Percentiles rank a stretch among this genome's conserved stretches.
phyloP scores from a whole-genome alignment of 176 grass and related monocot genomes.

The Aechmea fasciata region DNA sequence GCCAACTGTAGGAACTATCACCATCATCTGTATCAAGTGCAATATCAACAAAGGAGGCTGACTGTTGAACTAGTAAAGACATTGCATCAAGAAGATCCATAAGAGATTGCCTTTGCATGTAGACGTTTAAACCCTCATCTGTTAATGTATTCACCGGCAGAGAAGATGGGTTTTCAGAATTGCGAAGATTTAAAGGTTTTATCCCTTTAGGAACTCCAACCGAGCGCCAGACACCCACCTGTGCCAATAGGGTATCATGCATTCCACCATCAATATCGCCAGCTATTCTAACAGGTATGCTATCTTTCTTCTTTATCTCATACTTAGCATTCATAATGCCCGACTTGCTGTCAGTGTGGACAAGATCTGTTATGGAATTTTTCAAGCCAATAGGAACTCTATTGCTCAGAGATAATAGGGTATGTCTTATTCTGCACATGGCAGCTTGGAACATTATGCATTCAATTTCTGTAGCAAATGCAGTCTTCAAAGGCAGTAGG shows the following conservation, averaged over 20 bases:
- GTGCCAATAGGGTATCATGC: constrained; percentile 47
- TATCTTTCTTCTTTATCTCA: constrained; percentile 76
- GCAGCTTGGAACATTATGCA: constrained; percentile 85
- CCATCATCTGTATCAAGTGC: constrained; percentile 82
- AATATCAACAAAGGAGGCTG: constrained; percentile 80
- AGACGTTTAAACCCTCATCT: constrained; percentile 31
- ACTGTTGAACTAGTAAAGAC: constrained; percentile 79
- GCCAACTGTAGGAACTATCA: constrained; percentile 79
- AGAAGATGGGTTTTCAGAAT: constrained; percentile 21
- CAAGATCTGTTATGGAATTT: constrained; percentile 32
- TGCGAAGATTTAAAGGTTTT: constrained; percentile 34
- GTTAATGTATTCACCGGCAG: constrained; percentile 38
- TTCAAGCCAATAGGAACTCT: constrained; percentile 46
- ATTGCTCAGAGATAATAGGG: constrained; percentile 55
- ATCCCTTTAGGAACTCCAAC: constrained; percentile 57
- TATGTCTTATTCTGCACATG: constrained; percentile 89
- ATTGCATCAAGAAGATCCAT: constrained; percentile 86
- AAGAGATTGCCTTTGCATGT: constrained; percentile 56
- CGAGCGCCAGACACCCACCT: constrained; percentile 74
- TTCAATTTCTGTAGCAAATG: constrained; percentile 80
- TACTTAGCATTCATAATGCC: constrained; percentile 29
- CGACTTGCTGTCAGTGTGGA: constrained; percentile 39
- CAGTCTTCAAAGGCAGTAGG: constrained; percentile 71
- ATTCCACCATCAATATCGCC: constrained; percentile 70
- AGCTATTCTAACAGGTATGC: constrained; percentile 63